phyloP scores from a whole-genome alignment of 306 rosid genomes.

The Ziziphus jujuba region DNA sequence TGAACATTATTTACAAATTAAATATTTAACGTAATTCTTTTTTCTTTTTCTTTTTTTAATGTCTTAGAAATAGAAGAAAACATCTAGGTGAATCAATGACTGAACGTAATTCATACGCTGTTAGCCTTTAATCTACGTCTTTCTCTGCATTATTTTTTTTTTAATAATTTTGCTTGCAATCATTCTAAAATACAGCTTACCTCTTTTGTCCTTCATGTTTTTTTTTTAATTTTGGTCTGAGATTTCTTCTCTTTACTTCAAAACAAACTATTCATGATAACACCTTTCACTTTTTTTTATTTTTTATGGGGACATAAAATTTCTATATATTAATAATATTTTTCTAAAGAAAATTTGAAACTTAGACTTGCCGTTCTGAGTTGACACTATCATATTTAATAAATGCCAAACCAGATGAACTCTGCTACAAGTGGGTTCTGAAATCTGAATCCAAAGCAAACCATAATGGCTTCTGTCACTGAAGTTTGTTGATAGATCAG shows the following conservation, averaged over 20 bases:
- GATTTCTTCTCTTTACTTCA: neutral
- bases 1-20: neutral
- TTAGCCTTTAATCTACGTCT: too few species aligned
- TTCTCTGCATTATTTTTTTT: too few species aligned
- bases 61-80: too few species aligned
- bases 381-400: slow-evolving; percentile 31
- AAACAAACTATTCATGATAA: neutral
- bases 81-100: too few species aligned
- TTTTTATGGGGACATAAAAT: neutral
- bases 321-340: neutral
- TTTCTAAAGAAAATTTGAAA: neutral
- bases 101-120: too few species aligned
- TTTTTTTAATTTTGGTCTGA: too few species aligned
- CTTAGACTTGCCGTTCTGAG: neutral
- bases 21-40: neutral
- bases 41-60: neutral
- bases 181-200: too few species aligned
- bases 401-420: slow-evolving; percentile 1
- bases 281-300: neutral
- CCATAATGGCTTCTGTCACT: slow-evolving; percentile 23
- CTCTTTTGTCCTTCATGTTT: too few species aligned
- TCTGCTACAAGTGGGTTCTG: slow-evolving; percentile 9
- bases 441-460: slow-evolving; percentile 15
- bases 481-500: slow-evolving; percentile 34
- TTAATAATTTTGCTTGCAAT: too few species aligned